Conservation (phyloP, 148 eudicot genomes). For the Vaccinium darrowii region DNA sequence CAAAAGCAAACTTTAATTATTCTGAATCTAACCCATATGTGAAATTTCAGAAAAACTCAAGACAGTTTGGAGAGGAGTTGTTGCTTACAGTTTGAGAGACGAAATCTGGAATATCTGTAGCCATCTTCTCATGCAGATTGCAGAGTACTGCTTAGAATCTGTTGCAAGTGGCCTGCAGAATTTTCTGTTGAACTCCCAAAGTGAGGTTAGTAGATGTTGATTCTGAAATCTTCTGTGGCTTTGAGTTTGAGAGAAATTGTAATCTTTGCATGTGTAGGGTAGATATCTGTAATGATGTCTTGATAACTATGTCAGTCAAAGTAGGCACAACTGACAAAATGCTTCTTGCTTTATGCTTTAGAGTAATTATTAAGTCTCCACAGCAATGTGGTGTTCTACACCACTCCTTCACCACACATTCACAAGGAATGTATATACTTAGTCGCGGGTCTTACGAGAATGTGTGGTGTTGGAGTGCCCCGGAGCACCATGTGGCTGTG, state of each 20-base stretch:
- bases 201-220: slow-evolving; percentile 11
- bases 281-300: slow-evolving; percentile 6
- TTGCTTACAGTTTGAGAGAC: slow-evolving; percentile 29
- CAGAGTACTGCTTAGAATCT: background rate
- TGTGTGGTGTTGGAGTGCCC: too few relatives aligned
- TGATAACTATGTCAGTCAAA: slow-evolving; percentile 7
- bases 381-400: too few relatives aligned
- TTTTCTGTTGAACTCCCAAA: slow-evolving; percentile 5
- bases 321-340: slow-evolving; percentile 17
- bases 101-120: slow-evolving; percentile 27
- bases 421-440: too few relatives aligned
- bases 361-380: too few relatives aligned
- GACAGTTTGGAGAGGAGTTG: background rate
- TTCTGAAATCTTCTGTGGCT: slow-evolving; percentile 4
- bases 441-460: too few relatives aligned
- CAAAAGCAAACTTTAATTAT: slow-evolving; percentile 8
- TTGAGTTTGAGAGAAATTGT: slow-evolving; percentile 10
- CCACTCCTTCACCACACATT: too few relatives aligned
- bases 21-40: background rate
- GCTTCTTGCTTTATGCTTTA: slow-evolving; percentile 21
- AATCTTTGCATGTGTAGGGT: background rate
- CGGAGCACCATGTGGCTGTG: too few relatives aligned
- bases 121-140: slow-evolving; percentile 24
- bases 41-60: background rate
- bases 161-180: slow-evolving; percentile 2